Evolutionary conservation across 2,329 filamentous ascomycete genomes (phyloP), one percentile per base, ranked within the genome.

Genomic region (Corinectria fuckeliana): DNA sequence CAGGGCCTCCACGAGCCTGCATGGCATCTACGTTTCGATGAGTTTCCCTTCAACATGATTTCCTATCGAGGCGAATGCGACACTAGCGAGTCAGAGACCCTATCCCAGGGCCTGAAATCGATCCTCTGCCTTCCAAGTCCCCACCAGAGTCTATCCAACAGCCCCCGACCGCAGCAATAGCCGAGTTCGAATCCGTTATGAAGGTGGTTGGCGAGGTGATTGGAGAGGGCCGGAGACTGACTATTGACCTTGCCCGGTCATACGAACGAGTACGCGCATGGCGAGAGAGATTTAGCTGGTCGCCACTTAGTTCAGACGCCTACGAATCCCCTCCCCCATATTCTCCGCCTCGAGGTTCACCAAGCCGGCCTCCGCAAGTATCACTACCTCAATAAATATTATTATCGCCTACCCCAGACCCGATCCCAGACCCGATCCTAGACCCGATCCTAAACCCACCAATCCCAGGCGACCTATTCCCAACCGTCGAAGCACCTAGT

Each of bases 281-380:
- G 39, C 36, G 49, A 13, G 25, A 49, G 41, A 44, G 36, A 58
- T 58, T 25, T 26, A 34, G 38, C 23, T 55, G 21, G 26, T 63
- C 48, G 28, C 42, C 36, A 47, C 53, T 50, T 16, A 53, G 49
- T 25, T 60, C 38, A 42, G 53, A 61, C 55, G 45, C 45, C 18
- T 38, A 38, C 50, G 45, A 62, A 34, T 52, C 50, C 18, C 50
- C 50, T 50, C 50, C 62, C 20, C 36, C 45, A 34, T 63, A 53
- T 50, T 58, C 60, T 32, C 53, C 57, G 30, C 42, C 57, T 16
- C 25, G 38, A 16, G 30, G 14, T 18, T 25, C 20, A 14, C 41
- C 48, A 18, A 34, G 28, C 30, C 42, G 52, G 39, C 18, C 51
- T 36, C 39, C 42, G 14, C 21, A 30, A 34, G 14, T 14, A 34